These are phyloP conservation scores for Sporothrix sp. DNA, from an alignment of 2,329 filamentous ascomycete species.

Conservation along the genomic window DNA sequence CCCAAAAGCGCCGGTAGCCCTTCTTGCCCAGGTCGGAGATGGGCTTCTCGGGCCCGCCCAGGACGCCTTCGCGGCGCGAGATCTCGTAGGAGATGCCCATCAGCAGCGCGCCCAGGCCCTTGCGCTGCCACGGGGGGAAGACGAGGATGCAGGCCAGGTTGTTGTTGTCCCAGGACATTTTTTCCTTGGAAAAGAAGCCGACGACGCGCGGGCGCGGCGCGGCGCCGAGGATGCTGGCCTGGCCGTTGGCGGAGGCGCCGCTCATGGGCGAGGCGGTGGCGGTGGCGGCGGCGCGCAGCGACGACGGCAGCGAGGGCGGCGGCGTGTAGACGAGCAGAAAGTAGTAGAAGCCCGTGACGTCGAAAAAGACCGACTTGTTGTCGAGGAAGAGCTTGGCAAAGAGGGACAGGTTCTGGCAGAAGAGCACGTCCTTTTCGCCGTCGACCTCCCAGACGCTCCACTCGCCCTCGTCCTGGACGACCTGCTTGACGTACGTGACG, in stretches of 20 bases:
- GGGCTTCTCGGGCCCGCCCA: slow-evolving; percentile 90
- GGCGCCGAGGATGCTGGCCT: slow-evolving; percentile 5
- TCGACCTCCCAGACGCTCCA: slow-evolving; percentile 91
- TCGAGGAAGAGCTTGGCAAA: slow-evolving; percentile 97
- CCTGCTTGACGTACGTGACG: slow-evolving; percentile 30
- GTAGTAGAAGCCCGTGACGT: slow-evolving; percentile 89
- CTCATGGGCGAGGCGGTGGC: slow-evolving; percentile 12
- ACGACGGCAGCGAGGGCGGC: slow-evolving; percentile 22
- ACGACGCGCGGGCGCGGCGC: slow-evolving; percentile 42
- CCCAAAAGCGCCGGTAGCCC: slow-evolving; percentile 82
- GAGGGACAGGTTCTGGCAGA: slow-evolving; percentile 89
- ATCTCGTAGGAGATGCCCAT: slow-evolving; percentile 94
- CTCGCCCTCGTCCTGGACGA: slow-evolving; percentile 52
- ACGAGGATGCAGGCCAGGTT: slow-evolving; percentile 94
- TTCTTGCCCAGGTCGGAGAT: slow-evolving; percentile 75
- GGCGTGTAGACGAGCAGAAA: slow-evolving; percentile 76
- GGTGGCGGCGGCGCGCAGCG: neutral
- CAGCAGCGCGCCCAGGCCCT: slow-evolving; percentile 75
- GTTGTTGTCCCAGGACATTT: slow-evolving; percentile 97
- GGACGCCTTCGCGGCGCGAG: slow-evolving; percentile 67
- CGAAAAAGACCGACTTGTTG: slow-evolving; percentile 97
- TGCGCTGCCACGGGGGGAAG: slow-evolving; percentile 91
- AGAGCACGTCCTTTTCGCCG: slow-evolving; percentile 75
- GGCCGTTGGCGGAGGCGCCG: slow-evolving; percentile 1
- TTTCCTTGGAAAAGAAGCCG: slow-evolving; percentile 99